Evolutionary conservation across 2,329 filamentous ascomycete species (phyloP).

Genomic region (Aspergillus thermomutatus): DNA sequence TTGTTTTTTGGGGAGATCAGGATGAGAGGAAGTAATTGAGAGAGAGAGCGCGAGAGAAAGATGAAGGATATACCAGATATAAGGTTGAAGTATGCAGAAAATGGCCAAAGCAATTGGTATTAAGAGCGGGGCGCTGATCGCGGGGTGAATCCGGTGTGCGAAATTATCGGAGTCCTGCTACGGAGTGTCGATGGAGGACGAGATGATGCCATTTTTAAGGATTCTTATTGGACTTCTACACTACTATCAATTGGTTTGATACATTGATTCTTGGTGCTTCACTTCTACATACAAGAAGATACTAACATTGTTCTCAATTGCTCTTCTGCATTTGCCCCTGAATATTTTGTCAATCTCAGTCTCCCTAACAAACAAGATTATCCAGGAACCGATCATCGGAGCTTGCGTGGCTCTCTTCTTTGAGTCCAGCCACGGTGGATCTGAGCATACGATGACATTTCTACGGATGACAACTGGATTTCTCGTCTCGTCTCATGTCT

Average conservation of each 20-base stretch:
- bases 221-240: background rate
- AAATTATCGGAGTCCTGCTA: constrained; percentile 5
- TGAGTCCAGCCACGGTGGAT: background rate
- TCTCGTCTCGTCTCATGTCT: background rate
- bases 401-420: background rate
- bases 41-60: background rate
- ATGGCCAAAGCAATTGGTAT: background rate
- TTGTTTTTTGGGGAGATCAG: background rate
- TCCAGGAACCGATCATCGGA: background rate
- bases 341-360: background rate
- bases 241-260: background rate
- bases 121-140: constrained; percentile 23
- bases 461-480: background rate
- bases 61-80: constrained; percentile 6
- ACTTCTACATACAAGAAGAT: background rate
- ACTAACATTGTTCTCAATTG: background rate
- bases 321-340: background rate
- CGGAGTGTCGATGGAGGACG: constrained; percentile 1
- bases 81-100: background rate
- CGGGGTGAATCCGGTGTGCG: constrained; percentile 16
- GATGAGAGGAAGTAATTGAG: background rate
- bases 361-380: background rate
- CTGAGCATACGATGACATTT: background rate
- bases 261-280: background rate
- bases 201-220: background rate